Evolutionary conservation across 129 eudicot species (phyloP).

Genomic region (Dittrichia graveolens): DNA sequence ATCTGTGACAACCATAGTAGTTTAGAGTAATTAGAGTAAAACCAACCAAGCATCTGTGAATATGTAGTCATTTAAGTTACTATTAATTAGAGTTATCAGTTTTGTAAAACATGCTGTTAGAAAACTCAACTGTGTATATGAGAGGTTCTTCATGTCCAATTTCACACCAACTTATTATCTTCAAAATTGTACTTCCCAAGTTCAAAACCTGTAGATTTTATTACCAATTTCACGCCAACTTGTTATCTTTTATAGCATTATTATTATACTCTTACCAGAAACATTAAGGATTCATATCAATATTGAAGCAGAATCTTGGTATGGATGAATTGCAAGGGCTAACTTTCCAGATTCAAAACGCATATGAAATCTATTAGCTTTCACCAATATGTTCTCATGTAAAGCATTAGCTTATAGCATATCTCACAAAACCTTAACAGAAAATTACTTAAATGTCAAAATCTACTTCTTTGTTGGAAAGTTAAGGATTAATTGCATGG

Average conservation of each 20-base stretch:
- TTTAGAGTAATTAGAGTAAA: no score
- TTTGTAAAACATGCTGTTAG: background rate
- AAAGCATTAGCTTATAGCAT: background rate
- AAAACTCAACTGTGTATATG: background rate
- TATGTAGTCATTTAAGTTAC: no score
- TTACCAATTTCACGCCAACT: background rate
- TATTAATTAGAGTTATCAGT: background rate
- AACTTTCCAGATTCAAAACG: background rate
- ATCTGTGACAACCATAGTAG: no score
- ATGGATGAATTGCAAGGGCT: background rate
- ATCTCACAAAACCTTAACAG: conserved; percentile 7
- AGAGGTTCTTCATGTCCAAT: background rate
- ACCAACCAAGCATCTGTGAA: no score
- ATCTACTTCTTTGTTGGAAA: background rate
- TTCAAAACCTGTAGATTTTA: background rate
- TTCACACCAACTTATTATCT: no score
- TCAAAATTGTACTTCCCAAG: background rate
- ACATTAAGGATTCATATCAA: background rate
- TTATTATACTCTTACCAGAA: background rate
- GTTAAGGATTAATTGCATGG: background rate
- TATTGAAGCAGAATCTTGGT: background rate
- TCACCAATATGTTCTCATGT: background rate
- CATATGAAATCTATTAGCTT: background rate
- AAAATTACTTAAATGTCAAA: background rate
- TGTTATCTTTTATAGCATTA: background rate